Conservation (phyloP, 2,329 filamentous ascomycete genomes). For the Fusarium hostae region DNA sequence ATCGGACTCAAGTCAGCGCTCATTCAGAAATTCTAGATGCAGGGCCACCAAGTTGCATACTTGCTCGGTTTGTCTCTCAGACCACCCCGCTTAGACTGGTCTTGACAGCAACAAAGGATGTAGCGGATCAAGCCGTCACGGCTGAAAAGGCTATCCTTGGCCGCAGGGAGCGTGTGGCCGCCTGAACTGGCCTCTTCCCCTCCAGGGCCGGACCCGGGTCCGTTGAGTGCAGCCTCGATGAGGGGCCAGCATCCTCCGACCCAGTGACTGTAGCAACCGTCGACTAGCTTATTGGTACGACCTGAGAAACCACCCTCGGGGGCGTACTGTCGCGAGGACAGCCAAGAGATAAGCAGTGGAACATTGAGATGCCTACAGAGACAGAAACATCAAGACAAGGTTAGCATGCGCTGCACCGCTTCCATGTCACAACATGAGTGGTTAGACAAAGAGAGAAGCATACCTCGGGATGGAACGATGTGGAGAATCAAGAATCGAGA, state of each 20-base stretch:
- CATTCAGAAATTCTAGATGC: slow-evolving; percentile 22
- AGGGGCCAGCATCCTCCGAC: slow-evolving; percentile 94
- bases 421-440: slow-evolving; percentile 49
- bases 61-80: slow-evolving; percentile 94
- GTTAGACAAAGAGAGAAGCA: slow-evolving; percentile 47
- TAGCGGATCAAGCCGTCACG: slow-evolving; percentile 88
- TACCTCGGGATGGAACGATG: slow-evolving; percentile 78
- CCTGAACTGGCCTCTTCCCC: slow-evolving; percentile 44
- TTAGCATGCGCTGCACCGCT: slow-evolving; percentile 52
- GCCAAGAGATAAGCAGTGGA: slow-evolving; percentile 82
- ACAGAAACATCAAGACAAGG: slow-evolving; percentile 38
- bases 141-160: slow-evolving; percentile 72
- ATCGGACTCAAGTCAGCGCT: slow-evolving; percentile 36
- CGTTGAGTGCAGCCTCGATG: slow-evolving; percentile 80
- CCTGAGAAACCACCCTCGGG: slow-evolving; percentile 95
- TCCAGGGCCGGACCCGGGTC: slow-evolving; percentile 49
- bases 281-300: slow-evolving; percentile 96
- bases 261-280: slow-evolving; percentile 99
- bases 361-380: slow-evolving; percentile 76
- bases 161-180: slow-evolving; percentile 46
- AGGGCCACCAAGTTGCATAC: slow-evolving; percentile 59
- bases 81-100: slow-evolving; percentile 75
- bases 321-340: slow-evolving; percentile 87
- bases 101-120: slow-evolving; percentile 89
- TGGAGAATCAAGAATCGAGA: slow-evolving; percentile 86